Evolutionary conservation across 2,329 filamentous ascomycete species (phyloP).

Genomic region (Phialocephala subalpina): DNA sequence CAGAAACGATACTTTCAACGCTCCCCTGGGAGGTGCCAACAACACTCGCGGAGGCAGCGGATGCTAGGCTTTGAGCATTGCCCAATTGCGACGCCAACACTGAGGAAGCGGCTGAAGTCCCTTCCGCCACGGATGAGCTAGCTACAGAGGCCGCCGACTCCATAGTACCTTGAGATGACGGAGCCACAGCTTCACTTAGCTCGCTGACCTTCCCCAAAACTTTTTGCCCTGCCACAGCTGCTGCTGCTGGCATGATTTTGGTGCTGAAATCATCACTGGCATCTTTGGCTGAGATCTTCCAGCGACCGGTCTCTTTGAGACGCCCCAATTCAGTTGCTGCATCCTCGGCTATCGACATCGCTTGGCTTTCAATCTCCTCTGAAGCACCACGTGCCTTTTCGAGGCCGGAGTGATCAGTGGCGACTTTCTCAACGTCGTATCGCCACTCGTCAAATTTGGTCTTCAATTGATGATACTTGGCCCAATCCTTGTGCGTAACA

Average conservation of each 20-base stretch:
- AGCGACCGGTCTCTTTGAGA: slow-evolving; percentile 83
- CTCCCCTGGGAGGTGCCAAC: slow-evolving; percentile 40
- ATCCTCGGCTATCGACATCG: slow-evolving; percentile 80
- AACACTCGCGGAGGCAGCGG: slow-evolving; percentile 33
- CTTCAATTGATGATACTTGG: slow-evolving; percentile 90
- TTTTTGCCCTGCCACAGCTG: slow-evolving; percentile 51
- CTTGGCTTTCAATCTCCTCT: slow-evolving; percentile 76
- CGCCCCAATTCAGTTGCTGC: slow-evolving; percentile 82
- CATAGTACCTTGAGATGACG: slow-evolving; percentile 38
- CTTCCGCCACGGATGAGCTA: slow-evolving; percentile 33
- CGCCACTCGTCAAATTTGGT: slow-evolving; percentile 86
- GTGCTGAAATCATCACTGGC: slow-evolving; percentile 80
- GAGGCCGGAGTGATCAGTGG: slow-evolving; percentile 76
- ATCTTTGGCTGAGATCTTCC: slow-evolving; percentile 83
- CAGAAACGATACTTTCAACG: slow-evolving; percentile 45
- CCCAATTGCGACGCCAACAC: slow-evolving; percentile 32
- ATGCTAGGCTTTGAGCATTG: slow-evolving; percentile 32
- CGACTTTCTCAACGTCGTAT: slow-evolving; percentile 78
- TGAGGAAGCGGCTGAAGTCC: slow-evolving; percentile 34
- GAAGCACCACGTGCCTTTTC: slow-evolving; percentile 71
- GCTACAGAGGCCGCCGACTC: slow-evolving; percentile 46
- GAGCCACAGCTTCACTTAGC: slow-evolving; percentile 36
- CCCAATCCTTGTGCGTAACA: slow-evolving; percentile 97
- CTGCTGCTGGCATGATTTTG: slow-evolving; percentile 66
- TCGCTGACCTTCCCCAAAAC: slow-evolving; percentile 40